A percentile compares a stretch with the other conserved stretches of the same genome.
Conservation (phyloP, 306 rosid species). For the Casuarina equisetifolia region DNA sequence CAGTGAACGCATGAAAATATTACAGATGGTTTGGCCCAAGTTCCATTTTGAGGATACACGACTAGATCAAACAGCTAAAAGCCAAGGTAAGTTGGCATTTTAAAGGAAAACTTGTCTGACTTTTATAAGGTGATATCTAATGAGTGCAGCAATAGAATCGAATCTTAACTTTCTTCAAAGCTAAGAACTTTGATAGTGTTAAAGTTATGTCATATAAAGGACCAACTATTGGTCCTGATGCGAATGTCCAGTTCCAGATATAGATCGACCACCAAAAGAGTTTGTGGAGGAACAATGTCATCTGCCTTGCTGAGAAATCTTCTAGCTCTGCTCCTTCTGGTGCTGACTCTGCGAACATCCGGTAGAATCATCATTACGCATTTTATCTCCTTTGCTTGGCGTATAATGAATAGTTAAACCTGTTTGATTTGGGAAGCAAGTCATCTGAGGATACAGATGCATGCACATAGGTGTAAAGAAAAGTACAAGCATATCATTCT, state of each 20-base stretch:
- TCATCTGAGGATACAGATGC: not conserved
- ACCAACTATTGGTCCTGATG: conserved; percentile 7
- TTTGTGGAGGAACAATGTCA: conserved; percentile 21
- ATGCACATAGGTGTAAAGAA: not conserved
- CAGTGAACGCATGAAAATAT: not conserved
- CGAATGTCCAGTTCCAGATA: not conserved
- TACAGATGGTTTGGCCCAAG: not conserved
- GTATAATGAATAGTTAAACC: too few species aligned
- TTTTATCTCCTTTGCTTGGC: too few species aligned
- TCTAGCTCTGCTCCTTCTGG: conserved; percentile 23
- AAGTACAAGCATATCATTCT: too few species aligned
- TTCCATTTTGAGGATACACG: not conserved
- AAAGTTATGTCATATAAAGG: not conserved
- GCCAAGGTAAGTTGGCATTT: not conserved
- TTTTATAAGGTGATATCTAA: conserved; percentile 28
- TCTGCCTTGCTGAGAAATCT: conserved; percentile 17
- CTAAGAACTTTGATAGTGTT: not conserved
- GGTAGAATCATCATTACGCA: conserved; percentile 14
- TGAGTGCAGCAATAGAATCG: conserved; percentile 28
- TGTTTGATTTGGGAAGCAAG: not conserved
- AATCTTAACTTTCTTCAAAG: conserved; percentile 35
- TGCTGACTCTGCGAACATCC: conserved; percentile 17
- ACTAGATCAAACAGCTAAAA: not conserved
- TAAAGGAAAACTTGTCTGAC: not conserved
- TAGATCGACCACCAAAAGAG: not conserved